Conservation (phyloP, 1,284 basidiomycete genomes). For the Phlebopus sp. region DNA sequence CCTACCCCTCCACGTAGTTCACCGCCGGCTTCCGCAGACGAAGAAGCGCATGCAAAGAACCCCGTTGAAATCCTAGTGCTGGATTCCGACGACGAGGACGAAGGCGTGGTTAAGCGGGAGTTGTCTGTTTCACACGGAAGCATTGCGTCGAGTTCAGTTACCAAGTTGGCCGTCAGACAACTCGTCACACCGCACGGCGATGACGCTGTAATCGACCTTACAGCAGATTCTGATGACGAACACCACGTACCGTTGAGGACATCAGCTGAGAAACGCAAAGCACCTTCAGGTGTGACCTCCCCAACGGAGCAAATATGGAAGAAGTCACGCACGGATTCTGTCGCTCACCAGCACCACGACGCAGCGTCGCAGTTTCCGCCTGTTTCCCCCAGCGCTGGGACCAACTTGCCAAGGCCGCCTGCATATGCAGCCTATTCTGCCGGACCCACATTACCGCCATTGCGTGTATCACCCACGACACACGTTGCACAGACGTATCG, state of each 20-base stretch:
- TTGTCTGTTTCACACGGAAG: slow-evolving; percentile 57
- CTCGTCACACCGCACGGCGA: slow-evolving; percentile 20
- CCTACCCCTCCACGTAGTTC: slow-evolving; percentile 35
- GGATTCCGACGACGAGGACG: slow-evolving; percentile 75
- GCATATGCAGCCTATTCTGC: slow-evolving; percentile 13
- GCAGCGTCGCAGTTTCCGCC: slow-evolving; percentile 4
- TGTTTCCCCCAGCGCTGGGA: slow-evolving; percentile 3
- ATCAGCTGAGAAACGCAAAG: slow-evolving; percentile 55
- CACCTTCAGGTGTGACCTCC: slow-evolving; percentile 45
- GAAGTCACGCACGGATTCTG: slow-evolving; percentile 53
- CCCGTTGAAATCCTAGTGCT: slow-evolving; percentile 67
- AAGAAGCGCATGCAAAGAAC: slow-evolving; percentile 38
- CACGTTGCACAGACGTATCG: slow-evolving; percentile 22
- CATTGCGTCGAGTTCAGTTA: slow-evolving; percentile 37
- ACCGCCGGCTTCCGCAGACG: slow-evolving; percentile 33
- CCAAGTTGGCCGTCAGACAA: slow-evolving; percentile 18
- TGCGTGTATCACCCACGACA: slow-evolving; percentile 24
- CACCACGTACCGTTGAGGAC: slow-evolving; percentile 33
- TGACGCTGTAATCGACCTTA: slow-evolving; percentile 73
- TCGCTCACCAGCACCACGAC: slow-evolving; percentile 7
- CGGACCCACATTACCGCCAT: slow-evolving; percentile 25
- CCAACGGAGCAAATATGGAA: slow-evolving; percentile 71
- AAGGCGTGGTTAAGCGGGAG: slow-evolving; percentile 70
- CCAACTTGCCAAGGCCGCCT: background rate
- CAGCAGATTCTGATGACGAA: slow-evolving; percentile 73